These are phyloP conservation scores for Eutypa lata DNA, from an alignment of 2,329 filamentous ascomycete genomes.

Conservation along the genomic window DNA sequence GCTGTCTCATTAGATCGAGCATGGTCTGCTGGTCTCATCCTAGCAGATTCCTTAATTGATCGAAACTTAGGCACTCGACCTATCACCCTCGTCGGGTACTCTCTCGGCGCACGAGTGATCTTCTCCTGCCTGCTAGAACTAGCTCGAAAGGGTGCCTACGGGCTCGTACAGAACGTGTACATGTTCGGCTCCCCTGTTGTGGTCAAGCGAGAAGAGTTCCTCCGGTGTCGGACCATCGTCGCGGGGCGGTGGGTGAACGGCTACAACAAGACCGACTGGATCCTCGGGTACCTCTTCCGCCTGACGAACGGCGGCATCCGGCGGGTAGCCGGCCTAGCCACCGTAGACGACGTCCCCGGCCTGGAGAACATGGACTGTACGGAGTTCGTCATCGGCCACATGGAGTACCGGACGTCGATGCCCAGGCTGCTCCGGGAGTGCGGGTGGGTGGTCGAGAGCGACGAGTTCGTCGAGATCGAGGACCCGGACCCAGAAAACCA, in stretches of 20 bases:
- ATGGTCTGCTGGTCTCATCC: constrained; percentile 81
- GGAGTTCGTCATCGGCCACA: constrained; percentile 82
- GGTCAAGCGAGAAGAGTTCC: constrained; percentile 85
- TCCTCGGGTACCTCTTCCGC: constrained; percentile 91
- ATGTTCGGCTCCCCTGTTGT: constrained; percentile 91
- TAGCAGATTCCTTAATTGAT: constrained; percentile 91
- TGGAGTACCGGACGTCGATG: constrained; percentile 95
- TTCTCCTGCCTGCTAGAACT: constrained; percentile 89
- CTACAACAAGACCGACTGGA: constrained; percentile 95
- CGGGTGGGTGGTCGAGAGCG: constrained; percentile 86
- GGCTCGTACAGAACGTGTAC: constrained; percentile 91
- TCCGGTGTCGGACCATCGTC: constrained; percentile 77
- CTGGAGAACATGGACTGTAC: constrained; percentile 90
- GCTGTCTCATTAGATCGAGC: constrained; percentile 92
- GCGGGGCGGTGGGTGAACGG: constrained; percentile 93
- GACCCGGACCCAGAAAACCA: constrained; percentile 96
- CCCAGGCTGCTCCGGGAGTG: constrained; percentile 81
- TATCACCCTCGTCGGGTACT: constrained; percentile 92
- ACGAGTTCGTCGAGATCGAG: constrained; percentile 95
- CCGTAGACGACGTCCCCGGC: constrained; percentile 71
- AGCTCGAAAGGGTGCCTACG: constrained; percentile 76
- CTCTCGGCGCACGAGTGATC: constrained; percentile 86
- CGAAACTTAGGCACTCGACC: constrained; percentile 87
- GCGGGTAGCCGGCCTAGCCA: constrained; percentile 77
- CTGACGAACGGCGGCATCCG: constrained; percentile 90